Conservation (phyloP, 305 asterid species). For the Ilex paraguariensis region DNA sequence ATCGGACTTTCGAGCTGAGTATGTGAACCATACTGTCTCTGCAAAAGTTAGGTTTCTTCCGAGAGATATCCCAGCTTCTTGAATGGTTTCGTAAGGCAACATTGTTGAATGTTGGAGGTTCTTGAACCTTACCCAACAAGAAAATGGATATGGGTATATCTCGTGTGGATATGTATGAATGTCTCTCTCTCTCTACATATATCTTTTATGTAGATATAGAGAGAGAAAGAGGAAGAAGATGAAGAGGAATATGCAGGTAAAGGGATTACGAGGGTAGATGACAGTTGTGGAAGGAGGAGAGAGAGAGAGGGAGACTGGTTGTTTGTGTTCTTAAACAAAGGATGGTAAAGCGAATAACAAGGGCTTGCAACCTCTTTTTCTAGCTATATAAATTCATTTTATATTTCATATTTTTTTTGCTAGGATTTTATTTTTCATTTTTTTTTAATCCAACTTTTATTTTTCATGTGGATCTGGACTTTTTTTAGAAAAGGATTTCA, state of each 20-base stretch:
- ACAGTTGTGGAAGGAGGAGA: too few relatives aligned
- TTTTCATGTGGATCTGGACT: too few relatives aligned
- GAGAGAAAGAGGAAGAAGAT: not conserved
- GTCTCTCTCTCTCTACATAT: not conserved
- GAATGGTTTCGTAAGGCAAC: slow-evolving; percentile 48
- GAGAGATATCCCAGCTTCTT: slow-evolving; percentile 47
- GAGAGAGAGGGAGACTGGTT: too few relatives aligned
- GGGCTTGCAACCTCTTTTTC: too few relatives aligned
- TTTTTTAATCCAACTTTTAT: too few relatives aligned
- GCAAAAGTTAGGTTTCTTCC: slow-evolving; percentile 55
- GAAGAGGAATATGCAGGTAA: not conserved
- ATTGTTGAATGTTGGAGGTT: slow-evolving; percentile 15
- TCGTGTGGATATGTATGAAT: not conserved
- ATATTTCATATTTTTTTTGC: too few relatives aligned
- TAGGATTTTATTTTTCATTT: too few relatives aligned
- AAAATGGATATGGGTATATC: not conserved
- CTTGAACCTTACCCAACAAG: not conserved
- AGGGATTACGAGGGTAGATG: not conserved
- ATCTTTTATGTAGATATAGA: not conserved
- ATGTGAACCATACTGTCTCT: slow-evolving; percentile 60
- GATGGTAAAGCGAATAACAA: too few relatives aligned
- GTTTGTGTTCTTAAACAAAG: too few relatives aligned
- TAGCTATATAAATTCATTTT: too few relatives aligned
- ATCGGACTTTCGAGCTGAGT: slow-evolving; percentile 37
- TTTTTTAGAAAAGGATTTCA: too few relatives aligned